Conservation (phyloP, 192 early-diverging fungal genomes). For the Coemansia sp. region DNA sequence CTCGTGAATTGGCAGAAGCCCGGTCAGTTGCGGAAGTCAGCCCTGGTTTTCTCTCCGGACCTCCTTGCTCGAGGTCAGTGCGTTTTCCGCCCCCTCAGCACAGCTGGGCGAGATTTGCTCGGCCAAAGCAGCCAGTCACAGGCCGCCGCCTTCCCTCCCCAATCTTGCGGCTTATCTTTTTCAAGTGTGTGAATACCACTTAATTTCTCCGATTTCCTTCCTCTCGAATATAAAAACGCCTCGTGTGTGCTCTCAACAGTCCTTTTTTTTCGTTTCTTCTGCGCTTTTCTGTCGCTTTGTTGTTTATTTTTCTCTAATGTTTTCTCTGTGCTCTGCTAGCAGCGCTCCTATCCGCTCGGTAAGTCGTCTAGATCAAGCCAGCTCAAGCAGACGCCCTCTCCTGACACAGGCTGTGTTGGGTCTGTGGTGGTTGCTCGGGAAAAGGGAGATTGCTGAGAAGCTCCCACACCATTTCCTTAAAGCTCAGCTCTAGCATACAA, state of each 20-base stretch:
- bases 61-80: background rate
- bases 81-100: too few relatives aligned
- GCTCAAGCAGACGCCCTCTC: too few relatives aligned
- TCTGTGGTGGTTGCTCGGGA: background rate
- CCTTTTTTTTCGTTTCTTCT: conserved; percentile 2
- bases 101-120: background rate
- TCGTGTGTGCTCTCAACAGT: background rate
- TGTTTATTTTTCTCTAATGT: conserved; percentile 27
- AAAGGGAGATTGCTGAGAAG: too few relatives aligned
- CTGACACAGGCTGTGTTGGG: background rate
- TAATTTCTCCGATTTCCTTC: conserved; percentile 5
- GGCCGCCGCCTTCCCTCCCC: background rate
- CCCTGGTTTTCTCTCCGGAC: background rate
- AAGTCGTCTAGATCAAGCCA: conserved; percentile 16
- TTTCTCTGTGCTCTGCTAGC: conserved; percentile 47
- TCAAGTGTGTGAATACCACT: conserved; percentile 1
- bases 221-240: conserved; percentile 5
- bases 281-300: conserved; percentile 9
- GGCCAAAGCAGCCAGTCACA: conserved; percentile 9
- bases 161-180: conserved; percentile 9
- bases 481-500: background rate
- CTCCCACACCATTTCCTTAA: background rate
- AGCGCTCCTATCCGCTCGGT: conserved; percentile 47
- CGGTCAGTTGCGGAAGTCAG: conserved; percentile 5
- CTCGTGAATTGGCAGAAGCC: conserved; percentile 1